Evolutionary conservation across 345 rosid genomes (phyloP).

Genomic region (Cardiospermum halicacabum): DNA sequence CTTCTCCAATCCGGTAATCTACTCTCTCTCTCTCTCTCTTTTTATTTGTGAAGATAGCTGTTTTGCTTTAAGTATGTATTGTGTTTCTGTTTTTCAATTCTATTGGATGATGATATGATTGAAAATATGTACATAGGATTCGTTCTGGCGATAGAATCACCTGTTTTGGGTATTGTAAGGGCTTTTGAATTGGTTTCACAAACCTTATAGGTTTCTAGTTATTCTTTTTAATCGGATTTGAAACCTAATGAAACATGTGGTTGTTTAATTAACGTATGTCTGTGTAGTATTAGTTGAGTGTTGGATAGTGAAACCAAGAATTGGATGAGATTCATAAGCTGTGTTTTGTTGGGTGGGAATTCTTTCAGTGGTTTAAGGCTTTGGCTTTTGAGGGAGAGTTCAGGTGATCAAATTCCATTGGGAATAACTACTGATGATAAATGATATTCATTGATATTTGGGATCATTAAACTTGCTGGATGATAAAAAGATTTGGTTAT

Average conservation of each 20-base stretch:
- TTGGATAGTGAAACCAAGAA: not conserved
- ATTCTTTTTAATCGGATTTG: not conserved
- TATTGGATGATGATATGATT: not conserved
- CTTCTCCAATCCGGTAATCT: conserved; percentile 11
- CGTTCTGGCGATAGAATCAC: no score
- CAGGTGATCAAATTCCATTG: not conserved
- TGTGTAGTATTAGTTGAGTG: not conserved
- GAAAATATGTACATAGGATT: no score
- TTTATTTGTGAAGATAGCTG: not conserved
- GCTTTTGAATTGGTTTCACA: not conserved
- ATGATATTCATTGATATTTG: not conserved
- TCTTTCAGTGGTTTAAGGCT: not conserved
- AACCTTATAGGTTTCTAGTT: not conserved
- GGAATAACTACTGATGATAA: not conserved
- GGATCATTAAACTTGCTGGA: not conserved
- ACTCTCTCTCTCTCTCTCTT: not conserved
- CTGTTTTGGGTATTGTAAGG: not conserved
- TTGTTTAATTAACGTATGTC: not conserved
- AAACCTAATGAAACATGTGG: not conserved
- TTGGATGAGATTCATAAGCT: not conserved
- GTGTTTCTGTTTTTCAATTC: not conserved
- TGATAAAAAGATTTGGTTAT: no score
- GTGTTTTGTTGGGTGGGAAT: not conserved
- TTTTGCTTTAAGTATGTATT: not conserved
- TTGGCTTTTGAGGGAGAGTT: not conserved